Conservation (phyloP, 257 asterid genomes). For the Nicotiana attenuata region DNA sequence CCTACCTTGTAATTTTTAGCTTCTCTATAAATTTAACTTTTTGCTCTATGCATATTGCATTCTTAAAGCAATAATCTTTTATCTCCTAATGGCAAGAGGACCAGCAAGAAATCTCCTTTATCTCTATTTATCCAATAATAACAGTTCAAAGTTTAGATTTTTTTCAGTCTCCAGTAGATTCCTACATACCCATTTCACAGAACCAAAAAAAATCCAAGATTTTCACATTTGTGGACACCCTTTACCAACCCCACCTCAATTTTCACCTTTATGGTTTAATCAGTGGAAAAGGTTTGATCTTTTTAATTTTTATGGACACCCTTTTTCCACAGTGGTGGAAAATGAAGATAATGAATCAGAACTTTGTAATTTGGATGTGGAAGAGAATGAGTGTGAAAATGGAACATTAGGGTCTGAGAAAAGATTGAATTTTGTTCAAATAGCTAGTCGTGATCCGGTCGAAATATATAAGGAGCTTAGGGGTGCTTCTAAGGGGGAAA, state of each 20-base stretch:
- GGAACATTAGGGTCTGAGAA: constrained; percentile 17
- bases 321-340: constrained; percentile 33
- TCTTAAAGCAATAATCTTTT: background rate
- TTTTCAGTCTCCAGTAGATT: constrained; percentile 23
- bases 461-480: constrained; percentile 61
- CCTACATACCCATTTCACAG: constrained; percentile 20
- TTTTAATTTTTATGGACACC: constrained; percentile 20
- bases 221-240: constrained; percentile 14
- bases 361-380: constrained; percentile 20
- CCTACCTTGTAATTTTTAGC: too few species aligned
- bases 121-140: constrained; percentile 34
- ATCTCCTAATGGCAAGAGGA: constrained; percentile 51
- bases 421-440: constrained; percentile 24
- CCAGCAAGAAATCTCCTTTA: constrained; percentile 39
- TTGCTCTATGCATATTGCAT: background rate
- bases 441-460: constrained; percentile 47
- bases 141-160: constrained; percentile 21
- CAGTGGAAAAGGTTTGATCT: constrained; percentile 14
- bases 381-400: constrained; percentile 14
- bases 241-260: constrained; percentile 11
- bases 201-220: constrained; percentile 21
- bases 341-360: constrained; percentile 7
- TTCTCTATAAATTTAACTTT: too few species aligned
- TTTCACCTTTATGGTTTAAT: constrained; percentile 11
- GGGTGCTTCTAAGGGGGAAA: constrained; percentile 22